A percentile compares a stretch with the other conserved stretches of the same genome.
These are phyloP conservation scores for Trametes pubescens DNA, from an alignment of 1,284 basidiomycete genomes.

Conservation along the genomic window DNA sequence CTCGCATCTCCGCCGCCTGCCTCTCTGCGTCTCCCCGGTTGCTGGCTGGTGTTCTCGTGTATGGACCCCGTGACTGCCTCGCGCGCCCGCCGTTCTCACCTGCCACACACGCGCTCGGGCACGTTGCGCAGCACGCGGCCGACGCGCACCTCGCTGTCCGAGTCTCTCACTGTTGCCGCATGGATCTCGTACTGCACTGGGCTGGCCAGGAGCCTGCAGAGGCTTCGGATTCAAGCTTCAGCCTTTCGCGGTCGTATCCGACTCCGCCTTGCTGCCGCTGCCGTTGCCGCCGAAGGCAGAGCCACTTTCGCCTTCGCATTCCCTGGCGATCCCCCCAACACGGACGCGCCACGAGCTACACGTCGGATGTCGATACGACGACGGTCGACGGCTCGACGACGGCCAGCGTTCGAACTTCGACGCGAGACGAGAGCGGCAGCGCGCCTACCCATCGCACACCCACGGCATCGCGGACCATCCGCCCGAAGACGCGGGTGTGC, in stretches of 20 bases:
- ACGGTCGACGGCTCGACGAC: not conserved
- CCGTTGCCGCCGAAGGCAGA: not conserved
- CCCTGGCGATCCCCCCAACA: not conserved
- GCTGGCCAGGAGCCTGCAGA: conserved; percentile 13
- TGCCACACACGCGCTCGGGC: conserved; percentile 4
- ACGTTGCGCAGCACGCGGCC: conserved; percentile 16
- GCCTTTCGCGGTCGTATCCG: conserved; percentile 6
- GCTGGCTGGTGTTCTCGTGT: not conserved
- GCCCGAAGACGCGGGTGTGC: too few relatives aligned
- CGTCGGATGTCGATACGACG: conserved; percentile 7
- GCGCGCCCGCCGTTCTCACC: conserved; percentile 10
- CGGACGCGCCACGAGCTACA: not conserved
- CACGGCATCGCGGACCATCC: too few relatives aligned
- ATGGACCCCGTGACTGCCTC: conserved; percentile 7
- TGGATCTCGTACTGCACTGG: not conserved
- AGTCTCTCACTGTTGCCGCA: not conserved
- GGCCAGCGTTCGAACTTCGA: too few relatives aligned
- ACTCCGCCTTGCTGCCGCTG: not conserved
- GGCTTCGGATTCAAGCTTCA: conserved; percentile 4
- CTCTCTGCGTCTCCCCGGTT: not conserved
- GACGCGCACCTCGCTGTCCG: not conserved
- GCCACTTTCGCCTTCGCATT: not conserved
- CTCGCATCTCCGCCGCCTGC: conserved; percentile 2
- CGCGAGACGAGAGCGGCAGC: too few relatives aligned
- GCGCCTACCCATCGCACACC: too few relatives aligned